phyloP scores from a whole-genome alignment of 192 early-diverging fungal species.

The Backusella psychrophila region DNA sequence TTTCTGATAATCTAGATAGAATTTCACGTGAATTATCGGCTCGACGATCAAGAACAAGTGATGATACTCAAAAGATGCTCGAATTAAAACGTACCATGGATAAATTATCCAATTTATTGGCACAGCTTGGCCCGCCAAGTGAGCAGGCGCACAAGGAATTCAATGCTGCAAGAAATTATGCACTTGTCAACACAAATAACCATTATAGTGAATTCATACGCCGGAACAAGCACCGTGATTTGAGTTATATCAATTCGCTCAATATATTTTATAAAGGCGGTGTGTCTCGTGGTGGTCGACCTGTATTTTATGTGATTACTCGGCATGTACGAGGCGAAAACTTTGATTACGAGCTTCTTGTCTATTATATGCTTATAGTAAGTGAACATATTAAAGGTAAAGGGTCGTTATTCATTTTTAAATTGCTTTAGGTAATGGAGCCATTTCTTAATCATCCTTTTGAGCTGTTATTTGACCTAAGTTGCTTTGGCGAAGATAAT shows the following conservation, averaged over 20 bases:
- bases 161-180: conserved; percentile 28
- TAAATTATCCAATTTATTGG: conserved; percentile 77
- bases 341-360: conserved; percentile 78
- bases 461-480: conserved; percentile 81
- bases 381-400: neutral
- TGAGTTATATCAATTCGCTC: conserved; percentile 59
- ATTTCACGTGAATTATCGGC: conserved; percentile 60
- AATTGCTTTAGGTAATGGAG: conserved; percentile 51
- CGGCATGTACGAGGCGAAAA: conserved; percentile 66
- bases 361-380: conserved; percentile 71
- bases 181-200: conserved; percentile 22
- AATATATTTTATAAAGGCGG: conserved; percentile 80
- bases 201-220: conserved; percentile 64
- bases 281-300: conserved; percentile 59
- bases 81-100: conserved; percentile 57
- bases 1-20: conserved; percentile 66
- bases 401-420: conserved; percentile 1
- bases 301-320: conserved; percentile 84
- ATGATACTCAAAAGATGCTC: conserved; percentile 15
- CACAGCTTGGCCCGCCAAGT: conserved; percentile 79
- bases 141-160: conserved; percentile 43
- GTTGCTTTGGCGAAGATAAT: conserved; percentile 70
- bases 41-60: conserved; percentile 41
- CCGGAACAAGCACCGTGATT: conserved; percentile 58
- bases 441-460: conserved; percentile 64